A percentile compares a stretch with the other conserved stretches of the same genome.
Conservation (phyloP, 2,329 filamentous ascomycete species). For the Verticillium alfalfae region DNA sequence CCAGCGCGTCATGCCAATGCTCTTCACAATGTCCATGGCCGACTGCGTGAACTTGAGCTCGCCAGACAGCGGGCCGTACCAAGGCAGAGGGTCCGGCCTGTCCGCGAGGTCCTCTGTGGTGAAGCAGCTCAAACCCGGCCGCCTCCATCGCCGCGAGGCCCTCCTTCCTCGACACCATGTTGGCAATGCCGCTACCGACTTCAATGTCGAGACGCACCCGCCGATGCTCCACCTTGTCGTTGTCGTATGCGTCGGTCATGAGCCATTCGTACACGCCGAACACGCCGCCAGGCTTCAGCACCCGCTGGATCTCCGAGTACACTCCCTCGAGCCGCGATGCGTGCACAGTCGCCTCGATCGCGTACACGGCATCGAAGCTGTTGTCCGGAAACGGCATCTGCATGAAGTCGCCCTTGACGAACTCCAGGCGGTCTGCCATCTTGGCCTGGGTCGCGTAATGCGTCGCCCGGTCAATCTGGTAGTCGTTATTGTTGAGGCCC, state of each 20-base stretch:
- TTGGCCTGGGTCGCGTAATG: conserved; percentile 78
- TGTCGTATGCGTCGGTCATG: conserved; percentile 95
- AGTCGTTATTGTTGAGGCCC: conserved; percentile 98
- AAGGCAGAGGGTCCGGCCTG: conserved; percentile 67
- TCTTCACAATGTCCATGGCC: conserved; percentile 67
- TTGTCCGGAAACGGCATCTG: conserved; percentile 69
- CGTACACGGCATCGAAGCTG: conserved; percentile 90
- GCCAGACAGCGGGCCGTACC: conserved; percentile 85
- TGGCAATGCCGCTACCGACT: conserved; percentile 91
- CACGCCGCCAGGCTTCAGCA: conserved; percentile 89
- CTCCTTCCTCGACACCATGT: conserved; percentile 87
- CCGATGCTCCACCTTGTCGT: conserved; percentile 78
- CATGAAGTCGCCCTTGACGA: conserved; percentile 86
- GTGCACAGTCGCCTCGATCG: conserved; percentile 95
- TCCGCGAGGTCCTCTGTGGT: conserved; percentile 84
- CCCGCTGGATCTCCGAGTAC: conserved; percentile 90
- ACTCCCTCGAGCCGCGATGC: conserved; percentile 86
- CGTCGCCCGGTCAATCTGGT: conserved; percentile 93
- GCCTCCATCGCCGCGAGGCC: conserved; percentile 77
- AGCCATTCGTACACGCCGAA: conserved; percentile 99
- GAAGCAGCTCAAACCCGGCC: conserved; percentile 78
- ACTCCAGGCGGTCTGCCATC: conserved; percentile 72
- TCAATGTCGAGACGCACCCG: conserved; percentile 92
- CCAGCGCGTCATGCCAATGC: conserved; percentile 77
- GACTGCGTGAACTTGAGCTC: conserved; percentile 73